Evolutionary conservation across 148 eudicot genomes (phyloP).

Genomic region (Nyssa sinensis): DNA sequence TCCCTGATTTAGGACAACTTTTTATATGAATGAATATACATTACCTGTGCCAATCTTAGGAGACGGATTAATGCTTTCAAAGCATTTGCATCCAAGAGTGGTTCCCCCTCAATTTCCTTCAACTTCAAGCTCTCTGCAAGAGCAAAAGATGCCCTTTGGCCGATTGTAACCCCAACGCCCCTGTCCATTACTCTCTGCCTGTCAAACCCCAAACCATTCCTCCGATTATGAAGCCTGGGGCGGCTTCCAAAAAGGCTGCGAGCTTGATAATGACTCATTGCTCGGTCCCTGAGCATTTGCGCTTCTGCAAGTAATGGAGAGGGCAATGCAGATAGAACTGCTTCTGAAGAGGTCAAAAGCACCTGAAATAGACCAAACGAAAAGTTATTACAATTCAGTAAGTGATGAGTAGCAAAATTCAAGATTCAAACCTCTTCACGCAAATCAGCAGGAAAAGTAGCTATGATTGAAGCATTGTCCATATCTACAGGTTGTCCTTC

Average conservation of each 20-base stretch:
- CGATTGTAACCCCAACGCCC: slow-evolving; percentile 85
- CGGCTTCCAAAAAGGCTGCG: slow-evolving; percentile 85
- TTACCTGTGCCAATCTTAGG: slow-evolving; percentile 89
- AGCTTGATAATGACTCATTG: slow-evolving; percentile 98
- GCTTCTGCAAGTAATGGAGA: slow-evolving; percentile 99
- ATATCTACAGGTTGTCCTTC: slow-evolving; percentile 98
- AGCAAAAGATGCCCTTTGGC: slow-evolving; percentile 63
- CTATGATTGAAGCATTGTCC: slow-evolving; percentile 99
- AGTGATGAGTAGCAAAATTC: slow-evolving; percentile 6
- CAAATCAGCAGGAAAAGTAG: slow-evolving; percentile 96
- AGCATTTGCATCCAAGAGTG: slow-evolving; percentile 84
- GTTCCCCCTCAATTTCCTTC: slow-evolving; percentile 96
- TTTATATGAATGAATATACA: slow-evolving; percentile 11
- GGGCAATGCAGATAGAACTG: slow-evolving; percentile 90
- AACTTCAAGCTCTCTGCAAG: slow-evolving; percentile 61
- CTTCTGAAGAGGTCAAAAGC: slow-evolving; percentile 92
- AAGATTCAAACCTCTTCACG: slow-evolving; percentile 87
- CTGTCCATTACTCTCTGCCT: slow-evolving; percentile 86
- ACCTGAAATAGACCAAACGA: slow-evolving; percentile 48
- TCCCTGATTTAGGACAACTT: slow-evolving; percentile 8
- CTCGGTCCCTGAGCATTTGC: slow-evolving; percentile 96
- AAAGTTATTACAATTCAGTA: background rate
- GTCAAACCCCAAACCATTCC: slow-evolving; percentile 86
- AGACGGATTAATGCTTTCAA: slow-evolving; percentile 85
- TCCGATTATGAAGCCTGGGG: slow-evolving; percentile 65